These are phyloP conservation scores for Bromus sterilis DNA, from an alignment of 176 grass and related monocot genomes.

Conservation along the genomic window DNA sequence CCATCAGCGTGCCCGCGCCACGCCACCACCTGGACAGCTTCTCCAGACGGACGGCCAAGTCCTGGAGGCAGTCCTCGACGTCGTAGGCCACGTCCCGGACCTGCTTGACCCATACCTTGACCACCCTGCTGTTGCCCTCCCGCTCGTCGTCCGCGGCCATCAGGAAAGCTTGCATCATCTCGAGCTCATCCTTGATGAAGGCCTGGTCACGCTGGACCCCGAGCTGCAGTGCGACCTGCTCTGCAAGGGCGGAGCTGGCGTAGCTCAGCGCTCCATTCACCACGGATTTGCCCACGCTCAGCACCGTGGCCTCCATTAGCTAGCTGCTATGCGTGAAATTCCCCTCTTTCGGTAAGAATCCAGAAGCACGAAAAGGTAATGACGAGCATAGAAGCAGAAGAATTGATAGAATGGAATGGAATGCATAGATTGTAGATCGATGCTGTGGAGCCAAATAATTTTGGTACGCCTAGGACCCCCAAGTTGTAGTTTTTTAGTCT, in stretches of 20 bases:
- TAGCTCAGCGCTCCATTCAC: not conserved
- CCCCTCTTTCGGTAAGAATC: too few species aligned
- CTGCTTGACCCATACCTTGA: constrained; percentile 40
- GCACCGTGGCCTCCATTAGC: not conserved
- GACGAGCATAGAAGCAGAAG: too few species aligned
- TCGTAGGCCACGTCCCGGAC: constrained; percentile 32
- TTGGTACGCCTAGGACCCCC: not conserved
- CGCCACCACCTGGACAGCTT: not conserved
- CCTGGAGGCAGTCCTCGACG: constrained; percentile 26
- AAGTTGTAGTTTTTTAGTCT: not conserved
- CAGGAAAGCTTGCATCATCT: constrained; percentile 40
- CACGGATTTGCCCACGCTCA: constrained; percentile 7
- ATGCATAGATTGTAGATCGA: not conserved
- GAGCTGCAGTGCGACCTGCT: constrained; percentile 30
- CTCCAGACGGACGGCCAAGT: not conserved
- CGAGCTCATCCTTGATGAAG: constrained; percentile 32
- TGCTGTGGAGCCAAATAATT: not conserved
- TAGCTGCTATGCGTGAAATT: not conserved
- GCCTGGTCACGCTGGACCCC: not conserved
- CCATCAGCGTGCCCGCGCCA: accelerated
- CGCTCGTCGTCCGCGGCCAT: not conserved
- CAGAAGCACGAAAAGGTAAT: too few species aligned
- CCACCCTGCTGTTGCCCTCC: not conserved
- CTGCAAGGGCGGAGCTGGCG: not conserved
- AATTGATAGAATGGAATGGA: not conserved